phyloP scores from a whole-genome alignment of 2,329 filamentous ascomycete genomes.

The Fonsecaea nubica region DNA sequence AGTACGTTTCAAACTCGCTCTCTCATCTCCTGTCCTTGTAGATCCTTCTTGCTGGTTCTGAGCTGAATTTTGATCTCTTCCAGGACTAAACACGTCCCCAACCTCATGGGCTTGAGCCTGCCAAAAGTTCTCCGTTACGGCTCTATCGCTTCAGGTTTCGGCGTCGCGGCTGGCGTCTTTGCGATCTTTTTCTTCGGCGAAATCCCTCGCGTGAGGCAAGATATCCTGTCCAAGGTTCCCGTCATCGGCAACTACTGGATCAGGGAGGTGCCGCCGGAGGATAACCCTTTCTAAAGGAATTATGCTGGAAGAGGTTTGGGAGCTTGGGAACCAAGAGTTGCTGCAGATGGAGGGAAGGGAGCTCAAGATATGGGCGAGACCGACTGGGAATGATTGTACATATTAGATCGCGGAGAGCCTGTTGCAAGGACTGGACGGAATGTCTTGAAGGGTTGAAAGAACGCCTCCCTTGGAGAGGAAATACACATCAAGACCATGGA shows the following conservation, averaged over 20 bases:
- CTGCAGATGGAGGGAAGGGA: background rate
- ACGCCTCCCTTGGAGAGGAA: background rate
- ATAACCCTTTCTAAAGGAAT: conserved; percentile 55
- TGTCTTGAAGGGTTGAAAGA: background rate
- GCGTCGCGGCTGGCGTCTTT: conserved; percentile 63
- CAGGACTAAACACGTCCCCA: conserved; percentile 36
- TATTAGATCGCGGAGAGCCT: conserved; percentile 17
- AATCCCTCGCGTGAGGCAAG: conserved; percentile 66
- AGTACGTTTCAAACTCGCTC: conserved; percentile 62
- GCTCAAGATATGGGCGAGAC: background rate
- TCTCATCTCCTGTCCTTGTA: conserved; percentile 46
- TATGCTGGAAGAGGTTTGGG: background rate
- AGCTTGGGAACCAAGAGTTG: background rate
- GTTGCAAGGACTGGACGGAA: background rate
- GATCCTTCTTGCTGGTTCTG: background rate
- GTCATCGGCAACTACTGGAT: conserved; percentile 64
- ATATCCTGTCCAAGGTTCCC: conserved; percentile 67
- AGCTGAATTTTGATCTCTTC: conserved; percentile 1
- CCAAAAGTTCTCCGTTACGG: conserved; percentile 45
- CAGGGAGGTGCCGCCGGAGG: conserved; percentile 65
- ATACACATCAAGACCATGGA: background rate
- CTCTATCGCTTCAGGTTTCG: conserved; percentile 61
- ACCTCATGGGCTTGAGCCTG: conserved; percentile 38
- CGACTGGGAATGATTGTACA: conserved; percentile 22
- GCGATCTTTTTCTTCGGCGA: conserved; percentile 70